phyloP scores from a whole-genome alignment of 331 rosid genomes.

The Rosa hybrid region DNA sequence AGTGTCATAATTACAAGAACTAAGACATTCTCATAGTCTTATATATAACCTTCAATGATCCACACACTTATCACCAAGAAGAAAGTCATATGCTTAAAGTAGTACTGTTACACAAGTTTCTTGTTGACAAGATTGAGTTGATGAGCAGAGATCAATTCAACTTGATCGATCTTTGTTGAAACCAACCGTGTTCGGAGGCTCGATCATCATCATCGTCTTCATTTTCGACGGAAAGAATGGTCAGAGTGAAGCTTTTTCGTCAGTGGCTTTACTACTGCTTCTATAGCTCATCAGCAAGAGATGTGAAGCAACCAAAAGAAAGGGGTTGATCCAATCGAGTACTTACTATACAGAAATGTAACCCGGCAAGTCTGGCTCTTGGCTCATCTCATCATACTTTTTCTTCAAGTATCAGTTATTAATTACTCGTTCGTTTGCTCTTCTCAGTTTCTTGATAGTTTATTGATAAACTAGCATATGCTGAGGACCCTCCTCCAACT shows the following conservation, averaged over 20 bases:
- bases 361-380: constrained; percentile 51
- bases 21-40: neutral
- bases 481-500: neutral
- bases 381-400: constrained; percentile 32
- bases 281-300: constrained; percentile 10
- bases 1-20: neutral
- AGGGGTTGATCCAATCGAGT: neutral
- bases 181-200: neutral
- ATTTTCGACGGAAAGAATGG: neutral
- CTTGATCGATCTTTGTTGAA: neutral
- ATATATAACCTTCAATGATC: neutral
- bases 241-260: neutral
- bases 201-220: neutral
- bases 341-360: neutral
- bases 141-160: neutral
- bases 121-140: neutral
- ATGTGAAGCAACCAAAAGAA: constrained; percentile 5
- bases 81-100: neutral
- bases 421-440: neutral
- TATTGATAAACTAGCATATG: neutral
- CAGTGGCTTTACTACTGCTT: neutral
- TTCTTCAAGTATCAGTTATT: neutral
- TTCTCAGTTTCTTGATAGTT: neutral
- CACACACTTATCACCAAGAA: neutral
- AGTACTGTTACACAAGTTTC: neutral